phyloP scores from a whole-genome alignment of 768 basidiomycete species.

The Tremella fuciformis region DNA sequence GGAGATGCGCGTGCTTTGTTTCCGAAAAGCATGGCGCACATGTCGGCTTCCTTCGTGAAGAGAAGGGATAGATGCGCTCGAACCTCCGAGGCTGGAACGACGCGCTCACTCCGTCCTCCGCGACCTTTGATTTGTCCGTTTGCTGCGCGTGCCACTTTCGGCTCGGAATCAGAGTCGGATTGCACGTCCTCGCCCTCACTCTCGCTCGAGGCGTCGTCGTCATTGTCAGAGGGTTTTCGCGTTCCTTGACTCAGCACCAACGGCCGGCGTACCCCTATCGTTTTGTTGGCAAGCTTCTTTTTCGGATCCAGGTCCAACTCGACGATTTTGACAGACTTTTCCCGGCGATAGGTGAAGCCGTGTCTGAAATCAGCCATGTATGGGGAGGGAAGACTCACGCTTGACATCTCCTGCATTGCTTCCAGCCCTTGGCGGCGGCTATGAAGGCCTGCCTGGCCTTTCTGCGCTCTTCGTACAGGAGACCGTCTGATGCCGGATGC shows the following conservation, averaged over 20 bases:
- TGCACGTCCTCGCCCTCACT: constrained; percentile 58
- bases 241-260: constrained; percentile 61
- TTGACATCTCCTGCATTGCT: constrained; percentile 70
- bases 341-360: constrained; percentile 86
- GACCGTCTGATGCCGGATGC: constrained; percentile 82
- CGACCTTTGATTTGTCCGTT: constrained; percentile 72
- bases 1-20: constrained; percentile 82
- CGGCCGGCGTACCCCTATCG: constrained; percentile 64
- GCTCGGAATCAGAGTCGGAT: constrained; percentile 55
- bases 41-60: constrained; percentile 74
- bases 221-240: constrained; percentile 18
- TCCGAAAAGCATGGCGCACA: constrained; percentile 85
- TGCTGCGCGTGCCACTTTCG: constrained; percentile 56
- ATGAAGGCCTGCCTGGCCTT: constrained; percentile 74
- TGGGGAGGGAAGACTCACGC: constrained; percentile 61
- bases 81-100: constrained; percentile 86
- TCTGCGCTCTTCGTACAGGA: constrained; percentile 83
- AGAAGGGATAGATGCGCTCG: constrained; percentile 86
- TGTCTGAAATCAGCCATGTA: constrained; percentile 55
- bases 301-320: constrained; percentile 83
- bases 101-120: constrained; percentile 82
- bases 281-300: constrained; percentile 64
- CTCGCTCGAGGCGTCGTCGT: constrained; percentile 53
- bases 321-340: constrained; percentile 88
- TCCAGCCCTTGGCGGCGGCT: constrained; percentile 53